Evolutionary conservation across 768 basidiomycete genomes (phyloP).

Genomic region (Scleroderma citrinum): DNA sequence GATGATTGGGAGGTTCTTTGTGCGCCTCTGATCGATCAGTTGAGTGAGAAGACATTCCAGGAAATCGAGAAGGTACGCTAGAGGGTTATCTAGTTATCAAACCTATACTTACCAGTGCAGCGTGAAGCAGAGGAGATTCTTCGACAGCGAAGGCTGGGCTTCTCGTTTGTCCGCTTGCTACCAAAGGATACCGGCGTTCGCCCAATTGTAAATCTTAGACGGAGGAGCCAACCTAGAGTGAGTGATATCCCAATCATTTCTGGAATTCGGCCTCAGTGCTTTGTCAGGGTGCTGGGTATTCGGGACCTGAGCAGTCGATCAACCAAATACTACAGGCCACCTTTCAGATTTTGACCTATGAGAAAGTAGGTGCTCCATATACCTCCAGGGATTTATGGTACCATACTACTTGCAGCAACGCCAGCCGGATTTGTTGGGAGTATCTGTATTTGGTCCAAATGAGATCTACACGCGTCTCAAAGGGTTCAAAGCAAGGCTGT

Average conservation of each 20-base stretch:
- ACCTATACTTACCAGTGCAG: conserved; percentile 30
- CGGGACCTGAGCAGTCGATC: conserved; percentile 53
- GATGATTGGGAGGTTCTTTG: conserved; percentile 90
- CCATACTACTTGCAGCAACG: conserved; percentile 42
- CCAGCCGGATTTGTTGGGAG: conserved; percentile 62
- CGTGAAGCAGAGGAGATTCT: conserved; percentile 59
- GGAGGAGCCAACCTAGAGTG: conserved; percentile 37
- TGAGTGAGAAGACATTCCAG: conserved; percentile 65
- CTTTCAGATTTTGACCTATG: conserved; percentile 83
- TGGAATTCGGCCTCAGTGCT: neutral
- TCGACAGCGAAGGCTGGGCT: conserved; percentile 69
- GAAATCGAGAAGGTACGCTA: conserved; percentile 55
- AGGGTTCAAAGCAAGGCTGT: conserved; percentile 53
- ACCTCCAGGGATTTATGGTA: neutral
- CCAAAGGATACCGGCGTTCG: conserved; percentile 95
- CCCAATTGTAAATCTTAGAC: conserved; percentile 88
- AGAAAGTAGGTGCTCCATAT: conserved; percentile 50
- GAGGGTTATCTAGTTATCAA: neutral
- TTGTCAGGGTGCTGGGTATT: conserved; percentile 24
- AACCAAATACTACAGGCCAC: conserved; percentile 82
- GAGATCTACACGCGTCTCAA: conserved; percentile 78
- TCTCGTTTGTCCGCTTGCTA: conserved; percentile 80
- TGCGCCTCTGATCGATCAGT: conserved; percentile 69
- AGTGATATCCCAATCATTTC: neutral
- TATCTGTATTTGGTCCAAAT: conserved; percentile 76